These are phyloP conservation scores for Danielia oregonensis DNA, from an alignment of 805 yeast genomes.

Conservation along the genomic window DNA sequence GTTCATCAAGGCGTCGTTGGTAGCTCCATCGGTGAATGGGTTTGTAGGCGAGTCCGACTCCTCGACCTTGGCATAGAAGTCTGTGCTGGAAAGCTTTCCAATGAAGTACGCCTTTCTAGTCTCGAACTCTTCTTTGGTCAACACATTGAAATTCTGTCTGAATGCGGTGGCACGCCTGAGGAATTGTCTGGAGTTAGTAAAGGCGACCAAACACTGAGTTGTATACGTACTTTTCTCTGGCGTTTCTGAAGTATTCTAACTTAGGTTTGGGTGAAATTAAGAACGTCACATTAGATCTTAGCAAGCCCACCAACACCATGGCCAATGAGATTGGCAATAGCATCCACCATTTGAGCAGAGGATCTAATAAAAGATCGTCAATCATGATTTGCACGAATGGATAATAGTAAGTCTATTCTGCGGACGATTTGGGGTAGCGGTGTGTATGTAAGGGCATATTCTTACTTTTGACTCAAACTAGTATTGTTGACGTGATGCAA, in stretches of 20 bases:
- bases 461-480: too few relatives aligned
- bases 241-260: conserved; percentile 45
- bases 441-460: too few relatives aligned
- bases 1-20: conserved; percentile 67
- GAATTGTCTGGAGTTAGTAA: not conserved
- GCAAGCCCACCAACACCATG: conserved; percentile 82
- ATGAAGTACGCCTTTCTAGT: conserved; percentile 48
- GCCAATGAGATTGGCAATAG: conserved; percentile 83
- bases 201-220: not conserved
- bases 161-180: conserved; percentile 58
- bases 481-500: too few relatives aligned
- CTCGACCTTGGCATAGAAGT: conserved; percentile 51
- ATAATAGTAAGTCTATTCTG: too few relatives aligned
- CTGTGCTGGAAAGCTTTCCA: conserved; percentile 48
- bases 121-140: conserved; percentile 50
- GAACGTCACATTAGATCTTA: conserved; percentile 64
- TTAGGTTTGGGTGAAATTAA: conserved; percentile 59
- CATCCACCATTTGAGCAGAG: conserved; percentile 84
- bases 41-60: conserved; percentile 41
- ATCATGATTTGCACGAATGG: too few relatives aligned
- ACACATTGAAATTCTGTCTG: conserved; percentile 47
- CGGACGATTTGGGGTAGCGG: too few relatives aligned
- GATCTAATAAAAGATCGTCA: conserved; percentile 56
- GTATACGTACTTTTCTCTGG: conserved; percentile 44
- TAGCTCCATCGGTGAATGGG: conserved; percentile 67